Base-by-base conservation (phyloP, 2,329 filamentous ascomycete genomes). In the Pseudocercospora eumusae region DNA sequence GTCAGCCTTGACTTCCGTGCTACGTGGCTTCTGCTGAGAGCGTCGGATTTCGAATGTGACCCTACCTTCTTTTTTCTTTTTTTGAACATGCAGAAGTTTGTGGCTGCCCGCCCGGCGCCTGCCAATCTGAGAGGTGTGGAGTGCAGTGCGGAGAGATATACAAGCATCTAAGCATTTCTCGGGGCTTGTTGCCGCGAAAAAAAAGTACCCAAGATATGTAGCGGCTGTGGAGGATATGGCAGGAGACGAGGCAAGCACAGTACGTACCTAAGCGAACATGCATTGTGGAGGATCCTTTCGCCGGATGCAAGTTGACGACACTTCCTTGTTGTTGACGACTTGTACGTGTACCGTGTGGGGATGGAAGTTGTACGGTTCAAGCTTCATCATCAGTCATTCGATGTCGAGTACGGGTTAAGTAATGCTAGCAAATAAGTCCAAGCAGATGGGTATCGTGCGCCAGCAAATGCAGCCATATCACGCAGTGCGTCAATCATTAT, bases 391-490 rank as follows among this genome's bases (percentile, higher is more conserved):
- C 42, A n/a, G 4, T 56, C 54, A 44, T 44, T n/a, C 31, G 25
- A 49, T 42, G 9, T 28, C 21, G 21, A 49, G n/a, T 49, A 20
- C 33, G 31, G 33, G 6, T 10, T 27, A 21, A 25, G 27, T 20
- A 20, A 54, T 54, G 52, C 52, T 54, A 54, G 18, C 52, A 54
- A 36, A 18, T 36, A 54, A 40, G 52, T 54, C 25, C 52, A 54
- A 53, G 57, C 57, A 61, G 62, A 52, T 65, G 65, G 65, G 61
- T 66, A 67, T 67, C 49, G 57, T 55, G 61, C 63, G 63, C 55
- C 49, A 61, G 61, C 59, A 65, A 63, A 64, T 67, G 61, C 60
- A 64, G 50, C 58, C 60, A 64, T 58, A 52, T 62, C 55, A 56
- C 56, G 44, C 61, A 61, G 36, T 60, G 4, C 59, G 53, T 62